These are phyloP conservation scores for Cryptococcus sp. DNA, from an alignment of 1,284 basidiomycete genomes.

Conservation along the genomic window DNA sequence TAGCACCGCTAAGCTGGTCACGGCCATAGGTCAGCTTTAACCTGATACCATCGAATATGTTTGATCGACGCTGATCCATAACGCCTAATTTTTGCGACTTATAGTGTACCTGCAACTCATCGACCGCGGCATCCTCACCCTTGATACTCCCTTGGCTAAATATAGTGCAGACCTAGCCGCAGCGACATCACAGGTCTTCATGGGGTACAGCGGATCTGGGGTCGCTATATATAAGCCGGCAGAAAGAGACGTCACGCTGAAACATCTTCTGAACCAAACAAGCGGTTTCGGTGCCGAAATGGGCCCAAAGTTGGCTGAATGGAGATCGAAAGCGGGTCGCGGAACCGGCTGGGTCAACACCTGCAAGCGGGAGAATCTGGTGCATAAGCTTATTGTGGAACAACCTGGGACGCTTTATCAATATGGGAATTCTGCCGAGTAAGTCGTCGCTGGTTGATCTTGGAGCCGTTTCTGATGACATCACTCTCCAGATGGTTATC, in stretches of 20 bases:
- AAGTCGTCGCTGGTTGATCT: slow-evolving; percentile 1
- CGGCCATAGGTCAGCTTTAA: slow-evolving; percentile 24
- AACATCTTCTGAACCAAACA: slow-evolving; percentile 39
- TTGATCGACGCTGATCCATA: background rate
- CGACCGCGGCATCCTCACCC: slow-evolving; percentile 28
- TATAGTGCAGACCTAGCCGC: background rate
- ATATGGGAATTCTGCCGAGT: slow-evolving; percentile 42
- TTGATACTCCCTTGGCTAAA: slow-evolving; percentile 19
- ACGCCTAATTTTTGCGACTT: background rate
- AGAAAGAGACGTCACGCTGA: slow-evolving; percentile 22
- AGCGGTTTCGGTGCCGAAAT: slow-evolving; percentile 42
- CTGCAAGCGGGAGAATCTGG: slow-evolving; percentile 42
- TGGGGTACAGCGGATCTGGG: slow-evolving; percentile 19
- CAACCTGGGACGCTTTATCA: slow-evolving; percentile 30
- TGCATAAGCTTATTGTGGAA: slow-evolving; percentile 35
- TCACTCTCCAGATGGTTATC: slow-evolving; percentile 35
- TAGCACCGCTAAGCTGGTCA: slow-evolving; percentile 39
- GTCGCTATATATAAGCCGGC: slow-evolving; percentile 12
- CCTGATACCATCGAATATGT: background rate
- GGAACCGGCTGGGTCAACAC: slow-evolving; percentile 38
- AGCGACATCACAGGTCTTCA: background rate
- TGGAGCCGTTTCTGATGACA: background rate
- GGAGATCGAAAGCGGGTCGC: slow-evolving; percentile 27
- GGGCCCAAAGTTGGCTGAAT: slow-evolving; percentile 25
- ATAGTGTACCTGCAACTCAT: slow-evolving; percentile 26